Evolutionary conservation across 2,329 filamentous ascomycete species (phyloP).

Genomic region (Tolypocladium endophyticum): DNA sequence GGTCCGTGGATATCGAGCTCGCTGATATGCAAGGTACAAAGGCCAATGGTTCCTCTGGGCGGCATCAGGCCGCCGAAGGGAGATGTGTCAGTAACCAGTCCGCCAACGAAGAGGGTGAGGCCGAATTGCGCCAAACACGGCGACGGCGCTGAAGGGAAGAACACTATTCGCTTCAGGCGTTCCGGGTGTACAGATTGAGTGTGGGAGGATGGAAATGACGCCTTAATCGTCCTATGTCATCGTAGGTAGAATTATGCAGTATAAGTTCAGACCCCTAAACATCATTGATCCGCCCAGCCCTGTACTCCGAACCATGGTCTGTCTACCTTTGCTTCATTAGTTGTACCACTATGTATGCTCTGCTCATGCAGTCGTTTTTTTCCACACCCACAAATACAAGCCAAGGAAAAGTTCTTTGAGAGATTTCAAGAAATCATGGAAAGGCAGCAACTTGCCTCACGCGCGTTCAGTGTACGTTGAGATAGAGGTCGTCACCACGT

Average conservation of each 20-base stretch:
- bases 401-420: not conserved
- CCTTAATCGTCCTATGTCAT: slow-evolving; percentile 7
- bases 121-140: not conserved
- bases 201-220: no score
- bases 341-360: not conserved
- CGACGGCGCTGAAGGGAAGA: not conserved
- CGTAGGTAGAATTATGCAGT: slow-evolving; percentile 13
- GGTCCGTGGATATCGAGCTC: slow-evolving; percentile 19
- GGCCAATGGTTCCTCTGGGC: slow-evolving; percentile 4
- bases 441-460: not conserved
- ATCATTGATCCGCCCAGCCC: not conserved
- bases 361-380: not conserved
- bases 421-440: not conserved
- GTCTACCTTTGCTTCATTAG: not conserved
- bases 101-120: slow-evolving; percentile 20
- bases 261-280: slow-evolving; percentile 4
- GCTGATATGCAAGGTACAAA: slow-evolving; percentile 9
- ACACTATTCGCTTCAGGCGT: not conserved
- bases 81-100: slow-evolving; percentile 27
- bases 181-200: not conserved
- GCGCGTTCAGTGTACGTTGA: slow-evolving; percentile 37
- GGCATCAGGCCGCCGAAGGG: slow-evolving; percentile 15
- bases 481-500: slow-evolving; percentile 53
- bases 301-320: not conserved
- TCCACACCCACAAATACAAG: not conserved